These are phyloP conservation scores for Fusarium buharicum DNA, from an alignment of 2,329 filamentous ascomycete species.

Conservation along the genomic window DNA sequence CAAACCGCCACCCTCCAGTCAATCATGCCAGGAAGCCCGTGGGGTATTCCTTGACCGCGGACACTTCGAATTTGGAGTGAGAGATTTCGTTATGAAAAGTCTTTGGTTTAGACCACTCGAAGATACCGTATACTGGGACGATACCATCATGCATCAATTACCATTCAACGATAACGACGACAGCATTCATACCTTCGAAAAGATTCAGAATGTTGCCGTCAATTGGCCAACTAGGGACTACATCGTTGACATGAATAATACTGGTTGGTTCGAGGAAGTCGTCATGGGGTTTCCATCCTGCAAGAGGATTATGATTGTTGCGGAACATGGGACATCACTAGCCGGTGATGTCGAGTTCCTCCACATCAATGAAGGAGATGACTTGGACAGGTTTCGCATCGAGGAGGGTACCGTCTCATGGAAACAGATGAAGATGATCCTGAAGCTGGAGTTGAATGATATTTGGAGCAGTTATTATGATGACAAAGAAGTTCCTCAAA, in stretches of 20 bases:
- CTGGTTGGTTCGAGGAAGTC: not conserved
- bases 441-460: too few relatives aligned
- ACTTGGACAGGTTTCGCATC: too few relatives aligned
- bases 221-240: not conserved
- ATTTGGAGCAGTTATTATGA: too few relatives aligned
- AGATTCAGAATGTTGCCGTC: not conserved
- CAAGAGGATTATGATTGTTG: not conserved
- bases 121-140: too few relatives aligned
- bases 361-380: not conserved
- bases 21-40: slow-evolving; percentile 12
- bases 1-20: slow-evolving; percentile 11
- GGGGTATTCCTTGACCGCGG: too few relatives aligned
- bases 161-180: too few relatives aligned
- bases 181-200: too few relatives aligned
- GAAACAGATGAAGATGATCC: too few relatives aligned
- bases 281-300: not conserved
- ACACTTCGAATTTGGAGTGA: not conserved
- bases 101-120: slow-evolving; percentile 8
- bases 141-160: too few relatives aligned
- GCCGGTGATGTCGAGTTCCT: not conserved
- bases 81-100: slow-evolving; percentile 6
- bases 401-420: too few relatives aligned
- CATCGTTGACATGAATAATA: not conserved
- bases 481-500: too few relatives aligned
- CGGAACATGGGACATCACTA: not conserved